Percentiles rank a stretch among this genome's conserved stretches.
Conservation (phyloP, 176 grass and related monocot genomes). For the Poa pratensis region DNA sequence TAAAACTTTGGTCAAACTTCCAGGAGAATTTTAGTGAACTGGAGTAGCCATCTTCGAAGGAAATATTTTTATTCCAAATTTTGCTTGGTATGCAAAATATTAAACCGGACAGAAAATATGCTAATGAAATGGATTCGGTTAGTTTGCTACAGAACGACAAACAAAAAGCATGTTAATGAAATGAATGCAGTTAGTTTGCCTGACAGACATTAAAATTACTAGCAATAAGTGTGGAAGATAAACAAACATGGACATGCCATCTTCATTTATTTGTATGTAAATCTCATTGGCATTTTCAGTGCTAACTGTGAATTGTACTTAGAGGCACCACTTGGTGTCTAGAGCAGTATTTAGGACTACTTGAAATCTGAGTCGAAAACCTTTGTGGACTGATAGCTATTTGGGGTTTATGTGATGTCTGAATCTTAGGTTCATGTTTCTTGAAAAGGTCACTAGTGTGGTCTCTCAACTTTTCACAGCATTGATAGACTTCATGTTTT, state of each 20-base stretch:
- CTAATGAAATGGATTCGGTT: not conserved
- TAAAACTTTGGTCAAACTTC: not conserved
- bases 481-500: not conserved
- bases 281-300: not conserved
- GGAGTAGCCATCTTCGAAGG: not conserved
- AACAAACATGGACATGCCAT: not conserved
- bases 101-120: not conserved
- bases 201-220: constrained; percentile 14
- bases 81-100: not conserved
- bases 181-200: not conserved
- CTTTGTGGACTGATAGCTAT: not conserved
- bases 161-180: not conserved
- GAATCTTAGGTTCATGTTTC: not conserved
- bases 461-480: not conserved
- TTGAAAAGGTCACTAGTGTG: not conserved
- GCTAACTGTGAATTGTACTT: constrained; percentile 6
- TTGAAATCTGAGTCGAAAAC: not conserved
- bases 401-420: not conserved
- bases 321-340: constrained; percentile 3
- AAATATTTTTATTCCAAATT: not conserved
- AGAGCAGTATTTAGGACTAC: constrained; percentile 11
- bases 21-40: not conserved
- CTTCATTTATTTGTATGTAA: constrained; percentile 8
- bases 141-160: not conserved
- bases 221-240: not conserved